Base-by-base conservation (phyloP, 331 rosid genomes). In the Erythrophleum ivorense region DNA sequence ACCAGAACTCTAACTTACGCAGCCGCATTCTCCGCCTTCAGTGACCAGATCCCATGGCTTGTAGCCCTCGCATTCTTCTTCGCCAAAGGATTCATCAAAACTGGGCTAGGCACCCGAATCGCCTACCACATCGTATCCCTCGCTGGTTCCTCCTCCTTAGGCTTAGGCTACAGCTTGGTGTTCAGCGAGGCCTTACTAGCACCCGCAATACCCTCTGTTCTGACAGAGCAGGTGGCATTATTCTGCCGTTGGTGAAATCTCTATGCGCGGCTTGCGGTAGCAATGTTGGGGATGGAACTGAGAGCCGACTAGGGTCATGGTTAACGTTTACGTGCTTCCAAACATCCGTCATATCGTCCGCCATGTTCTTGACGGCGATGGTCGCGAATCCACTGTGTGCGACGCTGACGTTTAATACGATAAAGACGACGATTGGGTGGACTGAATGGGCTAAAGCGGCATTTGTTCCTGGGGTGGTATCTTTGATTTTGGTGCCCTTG, bases 341-440 rank as follows among this genome's bases (percentile, higher is more conserved):
- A 80, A 90, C 92, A 8, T 90, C 92, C 29, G 94, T 90, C 78
- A 82, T 90, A 54, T 90, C 94, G n/a, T 90, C 92, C 19, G 83
- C 94, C 15, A 90, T 90, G 94, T 90, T 90, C 85, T 80, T 90
- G 88, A 90, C 92, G 33, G 92, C 89, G 0, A 90, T 90, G 94
- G 94, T 91, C 5, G 94, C 94, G 13, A 90, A 90, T 84, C 92
- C 94, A 2, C 75, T 90, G 74, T 87, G 92, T 59, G 94, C 91
- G 0, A 90, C 80, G 50, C 76, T 88, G 66, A 88, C 94, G 0
- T 60, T 49, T 2, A 90, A 88, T 31, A 86, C 92, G 31, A 90
- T 90, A 72, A 65, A 88, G 82, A 82, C 84, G 84, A 87, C 91
- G 0, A 81, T 90, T 69, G 94, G 94, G 74, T 90, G 94, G 92